phyloP scores from a whole-genome alignment of 441 rosid species.

The Populus hybrid region DNA sequence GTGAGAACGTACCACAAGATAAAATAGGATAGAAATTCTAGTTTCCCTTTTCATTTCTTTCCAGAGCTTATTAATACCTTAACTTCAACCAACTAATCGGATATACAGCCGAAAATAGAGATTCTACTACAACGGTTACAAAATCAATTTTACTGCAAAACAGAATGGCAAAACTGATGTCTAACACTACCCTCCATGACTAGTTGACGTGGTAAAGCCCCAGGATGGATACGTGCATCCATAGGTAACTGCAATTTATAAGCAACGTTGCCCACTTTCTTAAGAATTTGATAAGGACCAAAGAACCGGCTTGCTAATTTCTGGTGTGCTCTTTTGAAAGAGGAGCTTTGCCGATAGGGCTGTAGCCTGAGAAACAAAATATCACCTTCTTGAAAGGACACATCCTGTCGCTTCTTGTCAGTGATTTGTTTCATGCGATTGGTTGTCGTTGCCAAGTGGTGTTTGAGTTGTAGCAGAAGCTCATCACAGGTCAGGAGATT shows the following conservation, averaged over 20 bases:
- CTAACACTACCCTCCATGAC: too few relatives aligned
- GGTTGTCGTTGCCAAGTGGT: not conserved
- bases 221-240: not conserved
- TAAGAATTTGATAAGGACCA: not conserved
- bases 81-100: too few relatives aligned
- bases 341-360: not conserved
- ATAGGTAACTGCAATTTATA: not conserved
- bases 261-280: not conserved
- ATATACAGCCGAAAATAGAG: too few relatives aligned
- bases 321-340: not conserved
- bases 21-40: too few relatives aligned
- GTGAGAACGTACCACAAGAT: too few relatives aligned
- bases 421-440: not conserved
- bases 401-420: not conserved
- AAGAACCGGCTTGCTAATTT: not conserved
- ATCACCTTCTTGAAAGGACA: not conserved
- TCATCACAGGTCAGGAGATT: not conserved
- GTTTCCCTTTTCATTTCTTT: too few relatives aligned
- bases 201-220: too few relatives aligned
- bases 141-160: too few relatives aligned
- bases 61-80: too few relatives aligned
- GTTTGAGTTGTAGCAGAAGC: not conserved
- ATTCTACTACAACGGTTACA: too few relatives aligned
- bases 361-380: not conserved
- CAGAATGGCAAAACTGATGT: too few relatives aligned